Conservation (phyloP, 208 protist genomes). For the Vickermania spadyakhi region DNA sequence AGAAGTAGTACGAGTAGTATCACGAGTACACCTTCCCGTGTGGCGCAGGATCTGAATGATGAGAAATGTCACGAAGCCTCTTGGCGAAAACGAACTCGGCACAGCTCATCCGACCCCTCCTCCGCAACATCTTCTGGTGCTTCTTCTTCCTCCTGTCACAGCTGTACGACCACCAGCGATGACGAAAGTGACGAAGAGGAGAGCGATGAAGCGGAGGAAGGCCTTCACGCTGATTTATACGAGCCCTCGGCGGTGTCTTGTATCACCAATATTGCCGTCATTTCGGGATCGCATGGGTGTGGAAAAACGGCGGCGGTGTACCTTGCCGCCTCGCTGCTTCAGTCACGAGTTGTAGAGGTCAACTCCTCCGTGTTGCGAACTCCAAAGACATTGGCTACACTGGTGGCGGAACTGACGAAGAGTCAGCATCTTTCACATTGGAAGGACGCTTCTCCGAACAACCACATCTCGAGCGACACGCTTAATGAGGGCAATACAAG, state of each 20-base stretch:
- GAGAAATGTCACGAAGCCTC: too few relatives aligned
- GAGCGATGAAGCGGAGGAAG: neutral
- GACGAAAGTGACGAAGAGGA: neutral
- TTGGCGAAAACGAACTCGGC: too few relatives aligned
- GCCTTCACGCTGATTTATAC: neutral
- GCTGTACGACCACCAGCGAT: neutral
- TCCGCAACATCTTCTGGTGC: neutral
- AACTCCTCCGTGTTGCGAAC: slow-evolving; percentile 61
- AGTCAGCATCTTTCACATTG: slow-evolving; percentile 16
- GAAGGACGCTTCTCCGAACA: neutral
- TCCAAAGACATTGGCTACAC: slow-evolving; percentile 58
- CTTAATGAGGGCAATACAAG: too few relatives aligned
- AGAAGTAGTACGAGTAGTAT: too few relatives aligned
- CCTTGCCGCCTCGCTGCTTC: slow-evolving; percentile 54
- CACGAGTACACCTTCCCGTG: too few relatives aligned
- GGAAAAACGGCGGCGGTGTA: slow-evolving; percentile 81
- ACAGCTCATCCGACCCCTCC: neutral
- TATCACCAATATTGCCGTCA: slow-evolving; percentile 74
- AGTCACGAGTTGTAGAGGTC: slow-evolving; percentile 78
- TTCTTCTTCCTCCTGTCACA: slow-evolving; percentile 16
- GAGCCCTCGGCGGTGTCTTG: neutral
- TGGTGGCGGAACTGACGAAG: slow-evolving; percentile 71
- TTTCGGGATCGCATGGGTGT: slow-evolving; percentile 51
- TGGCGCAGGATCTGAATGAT: too few relatives aligned
- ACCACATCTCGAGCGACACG: too few relatives aligned